A percentile compares a stretch with the other conserved stretches of the same genome.
These are phyloP conservation scores for Nakazawaea ernobii DNA, from an alignment of 805 yeast species.

Conservation along the genomic window DNA sequence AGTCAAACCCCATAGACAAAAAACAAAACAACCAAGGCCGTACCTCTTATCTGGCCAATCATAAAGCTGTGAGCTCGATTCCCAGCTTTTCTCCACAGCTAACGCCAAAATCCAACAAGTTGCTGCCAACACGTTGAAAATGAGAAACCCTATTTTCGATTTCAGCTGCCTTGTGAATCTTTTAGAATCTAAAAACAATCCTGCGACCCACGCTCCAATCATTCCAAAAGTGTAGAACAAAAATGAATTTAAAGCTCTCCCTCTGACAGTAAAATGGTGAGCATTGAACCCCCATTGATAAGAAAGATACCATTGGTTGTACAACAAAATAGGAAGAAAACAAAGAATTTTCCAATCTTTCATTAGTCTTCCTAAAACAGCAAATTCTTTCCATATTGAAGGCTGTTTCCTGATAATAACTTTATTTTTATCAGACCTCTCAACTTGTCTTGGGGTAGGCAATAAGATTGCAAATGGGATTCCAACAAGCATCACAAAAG, in stretches of 20 bases:
- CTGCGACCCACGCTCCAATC: neutral
- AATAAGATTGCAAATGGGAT: neutral
- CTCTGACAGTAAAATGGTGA: neutral
- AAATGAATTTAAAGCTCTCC: neutral
- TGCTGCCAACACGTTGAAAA: neutral
- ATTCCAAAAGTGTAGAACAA: neutral
- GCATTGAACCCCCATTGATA: neutral
- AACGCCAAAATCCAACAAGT: neutral
- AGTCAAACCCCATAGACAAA: neutral
- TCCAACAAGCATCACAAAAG: neutral
- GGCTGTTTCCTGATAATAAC: neutral
- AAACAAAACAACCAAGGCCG: neutral
- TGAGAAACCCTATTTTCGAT: neutral
- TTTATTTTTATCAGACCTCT: neutral
- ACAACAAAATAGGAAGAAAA: neutral
- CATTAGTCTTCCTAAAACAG: neutral
- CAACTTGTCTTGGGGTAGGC: neutral
- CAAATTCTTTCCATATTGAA: neutral
- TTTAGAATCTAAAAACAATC: neutral
- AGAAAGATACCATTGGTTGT: neutral
- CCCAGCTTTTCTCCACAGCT: neutral
- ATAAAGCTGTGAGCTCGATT: neutral
- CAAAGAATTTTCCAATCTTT: neutral
- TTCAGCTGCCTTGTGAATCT: neutral
- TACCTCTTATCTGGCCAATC: neutral